phyloP scores from a whole-genome alignment of 306 rosid genomes.

The Cyamopsis tetragonoloba region DNA sequence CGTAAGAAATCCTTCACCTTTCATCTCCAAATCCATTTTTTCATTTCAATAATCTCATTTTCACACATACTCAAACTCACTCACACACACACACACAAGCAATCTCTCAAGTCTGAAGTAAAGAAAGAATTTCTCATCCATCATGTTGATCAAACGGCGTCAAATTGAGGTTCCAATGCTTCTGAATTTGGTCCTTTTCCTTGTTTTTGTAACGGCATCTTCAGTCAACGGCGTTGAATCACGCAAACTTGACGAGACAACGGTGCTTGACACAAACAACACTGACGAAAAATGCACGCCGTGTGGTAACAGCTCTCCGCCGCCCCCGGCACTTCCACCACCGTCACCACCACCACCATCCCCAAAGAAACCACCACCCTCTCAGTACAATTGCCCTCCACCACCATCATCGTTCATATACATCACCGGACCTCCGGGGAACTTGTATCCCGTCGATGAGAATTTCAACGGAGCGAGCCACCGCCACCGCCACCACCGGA shows the following conservation, averaged over 20 bases:
- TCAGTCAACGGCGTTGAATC: slow-evolving; percentile 28
- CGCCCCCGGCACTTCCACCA: slow-evolving; percentile 28
- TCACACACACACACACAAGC: background rate
- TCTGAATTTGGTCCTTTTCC: slow-evolving; percentile 20
- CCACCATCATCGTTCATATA: slow-evolving; percentile 32
- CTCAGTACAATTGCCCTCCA: slow-evolving; percentile 37
- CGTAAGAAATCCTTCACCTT: slow-evolving; percentile 30
- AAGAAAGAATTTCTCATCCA: background rate
- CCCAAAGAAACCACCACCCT: slow-evolving; percentile 30
- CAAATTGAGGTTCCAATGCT: slow-evolving; percentile 24
- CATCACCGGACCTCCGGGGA: slow-evolving; percentile 48
- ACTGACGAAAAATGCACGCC: slow-evolving; percentile 32
- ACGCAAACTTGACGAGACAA: slow-evolving; percentile 39
- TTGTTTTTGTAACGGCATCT: background rate
- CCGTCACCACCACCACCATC: slow-evolving; percentile 37
- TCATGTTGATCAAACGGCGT: slow-evolving; percentile 17
- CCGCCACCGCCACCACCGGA: slow-evolving; percentile 11
- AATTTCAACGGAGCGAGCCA: slow-evolving; percentile 32
- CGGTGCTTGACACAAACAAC: background rate
- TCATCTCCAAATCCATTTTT: background rate
- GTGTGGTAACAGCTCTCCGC: slow-evolving; percentile 21
- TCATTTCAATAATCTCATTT: slow-evolving; percentile 1
- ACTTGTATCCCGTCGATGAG: slow-evolving; percentile 40
- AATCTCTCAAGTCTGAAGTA: background rate
- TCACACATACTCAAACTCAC: slow-evolving; percentile 3